Evolutionary conservation across 2,329 filamentous ascomycete species (phyloP).

Genomic region (Graphilbum fragrans): DNA sequence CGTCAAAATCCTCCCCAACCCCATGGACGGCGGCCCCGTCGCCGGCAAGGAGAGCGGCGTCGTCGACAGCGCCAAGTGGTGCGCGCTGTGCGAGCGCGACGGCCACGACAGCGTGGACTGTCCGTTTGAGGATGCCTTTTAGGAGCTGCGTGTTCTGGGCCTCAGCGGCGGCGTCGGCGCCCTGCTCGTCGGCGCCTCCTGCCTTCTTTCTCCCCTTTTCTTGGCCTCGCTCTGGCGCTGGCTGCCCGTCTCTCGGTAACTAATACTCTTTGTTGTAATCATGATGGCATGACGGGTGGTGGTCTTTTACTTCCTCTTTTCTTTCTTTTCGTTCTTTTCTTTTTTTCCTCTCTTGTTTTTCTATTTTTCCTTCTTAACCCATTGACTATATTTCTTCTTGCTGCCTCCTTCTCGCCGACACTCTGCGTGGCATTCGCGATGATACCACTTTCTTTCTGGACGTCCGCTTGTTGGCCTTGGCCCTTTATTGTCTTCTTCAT

Average conservation of each 20-base stretch:
- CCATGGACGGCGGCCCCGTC: constrained; percentile 54
- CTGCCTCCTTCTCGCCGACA: background rate
- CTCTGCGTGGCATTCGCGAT: background rate
- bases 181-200: too few species aligned
- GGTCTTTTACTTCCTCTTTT: background rate
- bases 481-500: background rate
- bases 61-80: constrained; percentile 85
- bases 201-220: too few species aligned
- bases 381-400: background rate
- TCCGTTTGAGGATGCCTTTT: constrained; percentile 76
- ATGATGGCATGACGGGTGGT: too few species aligned
- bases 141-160: constrained; percentile 8
- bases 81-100: constrained; percentile 88
- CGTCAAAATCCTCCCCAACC: constrained; percentile 43
- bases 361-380: background rate
- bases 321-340: background rate
- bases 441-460: background rate
- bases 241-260: too few species aligned
- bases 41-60: constrained; percentile 69
- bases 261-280: too few species aligned
- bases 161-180: too few species aligned
- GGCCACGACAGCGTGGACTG: constrained; percentile 95
- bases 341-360: background rate
- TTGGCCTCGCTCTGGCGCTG: background rate
- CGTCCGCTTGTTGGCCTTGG: background rate